These are phyloP conservation scores for Aphanomyces astaci DNA, from an alignment of 352 stramenopile species.

Conservation along the genomic window DNA sequence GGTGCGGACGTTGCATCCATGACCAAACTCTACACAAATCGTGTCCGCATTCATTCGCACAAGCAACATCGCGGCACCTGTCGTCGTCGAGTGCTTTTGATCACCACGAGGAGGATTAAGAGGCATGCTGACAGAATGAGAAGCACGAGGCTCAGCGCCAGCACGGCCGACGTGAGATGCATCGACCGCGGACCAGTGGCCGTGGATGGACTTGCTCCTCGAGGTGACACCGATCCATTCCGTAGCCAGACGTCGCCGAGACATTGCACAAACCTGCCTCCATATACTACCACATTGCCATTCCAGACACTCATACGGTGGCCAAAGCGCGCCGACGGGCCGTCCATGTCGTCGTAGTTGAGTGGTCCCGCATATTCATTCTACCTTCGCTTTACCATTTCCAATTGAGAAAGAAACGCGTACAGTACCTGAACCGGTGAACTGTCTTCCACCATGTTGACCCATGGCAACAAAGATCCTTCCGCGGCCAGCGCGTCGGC, in stretches of 20 bases:
- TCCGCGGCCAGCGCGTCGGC: not conserved
- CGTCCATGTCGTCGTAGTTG: not conserved
- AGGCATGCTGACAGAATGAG: not conserved
- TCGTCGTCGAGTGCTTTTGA: not conserved
- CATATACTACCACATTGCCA: slow-evolving; percentile 5
- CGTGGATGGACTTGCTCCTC: not conserved
- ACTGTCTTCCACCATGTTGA: not conserved
- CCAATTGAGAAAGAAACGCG: not conserved
- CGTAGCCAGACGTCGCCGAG: slow-evolving; percentile 22
- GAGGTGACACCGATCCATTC: slow-evolving; percentile 7
- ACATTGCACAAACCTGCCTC: not conserved
- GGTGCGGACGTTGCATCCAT: too few species aligned
- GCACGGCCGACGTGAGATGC: not conserved
- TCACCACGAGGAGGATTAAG: not conserved
- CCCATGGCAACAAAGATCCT: not conserved
- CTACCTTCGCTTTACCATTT: not conserved
- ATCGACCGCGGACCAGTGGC: not conserved
- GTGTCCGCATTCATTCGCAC: too few species aligned
- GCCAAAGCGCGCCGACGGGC: not conserved
- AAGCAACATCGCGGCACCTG: not conserved
- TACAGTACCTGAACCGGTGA: not conserved
- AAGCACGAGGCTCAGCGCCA: not conserved
- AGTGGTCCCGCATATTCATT: not conserved
- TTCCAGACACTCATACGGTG: slow-evolving; percentile 16
- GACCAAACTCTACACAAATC: too few species aligned